Base-by-base conservation (phyloP, 2,329 filamentous ascomycete genomes). In the Ophiostoma triangulosporum region DNA sequence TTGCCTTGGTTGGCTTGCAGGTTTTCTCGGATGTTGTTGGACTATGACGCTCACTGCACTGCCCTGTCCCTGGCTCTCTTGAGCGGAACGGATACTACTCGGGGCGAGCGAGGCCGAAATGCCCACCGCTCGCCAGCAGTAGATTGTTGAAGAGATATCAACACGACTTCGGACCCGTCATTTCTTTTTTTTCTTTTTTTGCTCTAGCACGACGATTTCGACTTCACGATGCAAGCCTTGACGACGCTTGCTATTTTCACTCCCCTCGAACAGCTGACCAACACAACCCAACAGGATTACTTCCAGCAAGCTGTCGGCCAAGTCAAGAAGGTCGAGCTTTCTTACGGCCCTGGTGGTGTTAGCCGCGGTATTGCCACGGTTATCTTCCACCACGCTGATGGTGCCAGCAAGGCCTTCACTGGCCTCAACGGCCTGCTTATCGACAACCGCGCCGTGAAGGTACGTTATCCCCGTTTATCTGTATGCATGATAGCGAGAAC, bases 341-440 rank as follows among this genome's bases (percentile, higher is more conserved):
- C 87, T 51, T 98, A 98, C 71, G 93, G 91, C 64, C 88, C 91
- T 59, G 88, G 87, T 66, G 91, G 91, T 59, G 80, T 83, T 62
- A 96, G 90, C 77, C 87, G 89, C 66, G 93, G 93, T 60, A 88
- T 91, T 65, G 90, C 90, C 63, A 93, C 88, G 53, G 86, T 98
- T 62, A 83, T 83, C 59, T 98, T 98, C 74, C 71, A 71, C 68
- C 87, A 88, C 64, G 71, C 84, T 26, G 88, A 88, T 61, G 86
- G 86, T 59, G 93, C 91, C 60, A 81, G 81, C 65, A 88, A 88
- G 70, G 93, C 93, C 57, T 86, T 88, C 62, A 78, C 84, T 63
- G 81, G 84, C 59, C 75, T 95, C 62, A 94, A 98, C 64, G 89
- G 89, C 58, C 80, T 96, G 56, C 80, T 93, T 53, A 89, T 98